Evolutionary conservation across 164 flowering plant species (phyloP), one percentile per base, ranked within the genome.

Genomic region (Annona cherimola): DNA sequence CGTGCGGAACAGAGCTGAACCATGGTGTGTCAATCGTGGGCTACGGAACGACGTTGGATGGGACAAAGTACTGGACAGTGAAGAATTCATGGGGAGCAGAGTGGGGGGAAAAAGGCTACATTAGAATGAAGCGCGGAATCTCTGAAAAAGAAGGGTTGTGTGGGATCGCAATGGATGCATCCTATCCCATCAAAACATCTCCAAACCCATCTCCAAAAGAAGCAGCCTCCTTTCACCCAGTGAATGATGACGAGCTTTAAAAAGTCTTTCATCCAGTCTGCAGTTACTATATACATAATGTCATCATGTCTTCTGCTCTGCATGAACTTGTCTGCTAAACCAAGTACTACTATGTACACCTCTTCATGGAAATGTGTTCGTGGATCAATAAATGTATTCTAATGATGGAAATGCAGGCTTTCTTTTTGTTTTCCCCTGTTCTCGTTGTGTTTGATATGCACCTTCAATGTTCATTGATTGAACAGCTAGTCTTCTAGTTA

Each of bases 31-130:
- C 90, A 7, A 69, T 83, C 12, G 95, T 94, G 50, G 98, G 98
- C 0, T 94, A 94, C 63, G 97, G 98, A 42, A 76, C 84, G 57
- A 83, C 92, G 1, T 62, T 79, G 0, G 97, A 90, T 75, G 96
- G 96, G 8, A 90, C 90, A 41, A 88, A 90, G 68, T 94, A 92
- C 73, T 92, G 97, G 98, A 88, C 83, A 18, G 92, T 94, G 82
- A 90, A 77, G 84, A 94, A 94, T 83, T 94, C 98, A 2, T 94
- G 98, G 98, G 98, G 98, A 57, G 40, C 85, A 42, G 88, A 83
- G 61, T 90, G 98, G 98, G 96, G 96, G 42, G 97, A 94, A 78
- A 85, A 79, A 63, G 98, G 98, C 12, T 92, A 90, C 82, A 79
- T 94, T 3, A 89, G 95, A 78, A 84, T 94, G 86, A 65, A 83